These are phyloP conservation scores for Paradendryphiella salina DNA, from an alignment of 2,329 filamentous ascomycete genomes.

Conservation along the genomic window DNA sequence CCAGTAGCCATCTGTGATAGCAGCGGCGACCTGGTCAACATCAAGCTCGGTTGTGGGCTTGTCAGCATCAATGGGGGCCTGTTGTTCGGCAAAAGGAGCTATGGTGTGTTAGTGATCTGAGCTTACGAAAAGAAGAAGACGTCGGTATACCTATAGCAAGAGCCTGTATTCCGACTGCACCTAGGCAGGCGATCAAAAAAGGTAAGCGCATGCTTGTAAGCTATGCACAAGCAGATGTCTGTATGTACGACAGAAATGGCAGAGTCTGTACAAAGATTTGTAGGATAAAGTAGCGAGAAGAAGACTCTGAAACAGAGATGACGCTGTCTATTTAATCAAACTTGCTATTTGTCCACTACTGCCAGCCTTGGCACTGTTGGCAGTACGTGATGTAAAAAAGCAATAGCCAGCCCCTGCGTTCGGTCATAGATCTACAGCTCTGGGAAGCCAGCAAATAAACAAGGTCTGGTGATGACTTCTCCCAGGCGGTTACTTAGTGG, in stretches of 20 bases:
- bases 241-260: constrained; percentile 7
- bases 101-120: constrained; percentile 4
- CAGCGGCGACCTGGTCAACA: constrained; percentile 3
- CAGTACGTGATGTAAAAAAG: constrained; percentile 11
- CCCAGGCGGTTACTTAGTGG: constrained; percentile 15
- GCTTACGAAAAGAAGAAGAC: background rate
- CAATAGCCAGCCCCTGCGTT: constrained; percentile 1
- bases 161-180: constrained; percentile 31
- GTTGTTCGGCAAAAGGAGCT: constrained; percentile 16
- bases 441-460: constrained; percentile 4
- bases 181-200: constrained; percentile 36
- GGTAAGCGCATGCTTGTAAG: constrained; percentile 29
- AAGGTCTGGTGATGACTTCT: constrained; percentile 20
- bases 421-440: constrained; percentile 16
- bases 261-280: constrained; percentile 12
- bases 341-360: constrained; percentile 1
- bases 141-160: constrained; percentile 23
- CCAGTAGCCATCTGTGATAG: constrained; percentile 45
- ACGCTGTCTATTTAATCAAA: constrained; percentile 20
- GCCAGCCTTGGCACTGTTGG: constrained; percentile 6
- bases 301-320: constrained; percentile 1
- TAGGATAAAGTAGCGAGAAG: constrained; percentile 8
- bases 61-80: background rate
- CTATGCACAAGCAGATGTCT: background rate
- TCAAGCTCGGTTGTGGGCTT: constrained; percentile 1